Percentiles rank a stretch among this genome's conserved stretches.
phyloP scores from a whole-genome alignment of 371 early-diverging fungal species.

The Rhizoclosmatium hyalinum region DNA sequence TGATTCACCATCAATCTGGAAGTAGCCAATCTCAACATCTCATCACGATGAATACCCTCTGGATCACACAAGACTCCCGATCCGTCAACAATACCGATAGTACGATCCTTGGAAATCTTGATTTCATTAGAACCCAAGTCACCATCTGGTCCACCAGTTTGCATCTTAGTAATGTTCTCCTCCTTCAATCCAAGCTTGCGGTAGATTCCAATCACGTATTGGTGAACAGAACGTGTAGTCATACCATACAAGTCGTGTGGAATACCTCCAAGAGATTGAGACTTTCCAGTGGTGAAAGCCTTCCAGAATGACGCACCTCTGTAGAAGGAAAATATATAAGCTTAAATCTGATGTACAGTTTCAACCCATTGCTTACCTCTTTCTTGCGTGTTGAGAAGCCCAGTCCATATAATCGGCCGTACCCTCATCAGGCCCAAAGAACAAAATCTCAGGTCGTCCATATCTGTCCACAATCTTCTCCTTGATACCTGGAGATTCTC shows the following conservation, averaged over 20 bases:
- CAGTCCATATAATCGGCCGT: slow-evolving; percentile 99
- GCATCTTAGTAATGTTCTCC: slow-evolving; percentile 78
- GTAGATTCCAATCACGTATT: slow-evolving; percentile 96
- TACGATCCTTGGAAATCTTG: slow-evolving; percentile 96
- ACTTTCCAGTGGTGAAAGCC: slow-evolving; percentile 98
- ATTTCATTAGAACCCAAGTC: slow-evolving; percentile 98
- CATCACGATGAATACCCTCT: slow-evolving; percentile 89
- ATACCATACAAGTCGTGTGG: slow-evolving; percentile 97
- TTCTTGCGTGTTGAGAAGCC: slow-evolving; percentile 96
- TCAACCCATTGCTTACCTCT: slow-evolving; percentile 41
- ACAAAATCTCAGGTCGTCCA: slow-evolving; percentile 93
- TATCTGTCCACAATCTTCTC: slow-evolving; percentile 91
- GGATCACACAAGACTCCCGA: slow-evolving; percentile 95
- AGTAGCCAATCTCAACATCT: slow-evolving; percentile 82
- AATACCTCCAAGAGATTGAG: slow-evolving; percentile 95
- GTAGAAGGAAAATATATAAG: not conserved
- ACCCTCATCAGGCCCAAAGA: slow-evolving; percentile 99
- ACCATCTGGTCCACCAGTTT: slow-evolving; percentile 98
- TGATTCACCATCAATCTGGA: slow-evolving; percentile 84
- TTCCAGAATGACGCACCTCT: slow-evolving; percentile 97
- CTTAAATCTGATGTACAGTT: not conserved
- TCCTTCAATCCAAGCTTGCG: slow-evolving; percentile 81
- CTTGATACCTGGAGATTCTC: slow-evolving; percentile 95
- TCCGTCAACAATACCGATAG: slow-evolving; percentile 92
- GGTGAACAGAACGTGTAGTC: slow-evolving; percentile 98